These are phyloP conservation scores for Metschnikowia picachoensis DNA, from an alignment of 805 yeast species.

Conservation along the genomic window DNA sequence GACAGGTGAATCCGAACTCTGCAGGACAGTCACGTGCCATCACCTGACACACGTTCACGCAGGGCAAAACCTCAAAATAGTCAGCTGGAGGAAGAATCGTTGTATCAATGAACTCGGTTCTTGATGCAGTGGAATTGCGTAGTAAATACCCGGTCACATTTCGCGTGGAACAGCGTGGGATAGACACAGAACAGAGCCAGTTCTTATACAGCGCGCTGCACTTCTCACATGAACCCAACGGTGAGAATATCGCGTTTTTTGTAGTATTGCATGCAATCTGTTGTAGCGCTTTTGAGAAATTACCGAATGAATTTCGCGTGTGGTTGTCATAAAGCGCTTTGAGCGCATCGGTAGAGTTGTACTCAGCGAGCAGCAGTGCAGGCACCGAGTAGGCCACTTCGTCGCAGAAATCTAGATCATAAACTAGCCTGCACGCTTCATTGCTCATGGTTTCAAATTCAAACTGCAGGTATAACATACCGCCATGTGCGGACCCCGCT, in stretches of 20 bases:
- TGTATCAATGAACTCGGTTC: conserved; percentile 57
- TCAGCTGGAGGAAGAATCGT: conserved; percentile 48
- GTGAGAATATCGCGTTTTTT: conserved; percentile 65
- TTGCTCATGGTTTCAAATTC: conserved; percentile 52
- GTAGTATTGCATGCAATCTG: conserved; percentile 73
- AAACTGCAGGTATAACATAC: conserved; percentile 56
- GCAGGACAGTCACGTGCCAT: conserved; percentile 84
- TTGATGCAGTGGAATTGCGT: conserved; percentile 48
- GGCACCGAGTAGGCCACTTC: conserved; percentile 90
- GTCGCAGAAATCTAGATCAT: conserved; percentile 70
- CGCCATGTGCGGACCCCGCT: conserved; percentile 46
- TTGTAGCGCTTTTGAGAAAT: conserved; percentile 73
- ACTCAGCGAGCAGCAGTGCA: conserved; percentile 20
- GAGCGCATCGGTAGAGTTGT: conserved; percentile 16
- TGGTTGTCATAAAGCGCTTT: conserved; percentile 54
- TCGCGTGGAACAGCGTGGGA: conserved; percentile 76
- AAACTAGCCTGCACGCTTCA: conserved; percentile 68
- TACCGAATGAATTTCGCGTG: conserved; percentile 52
- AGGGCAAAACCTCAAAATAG: conserved; percentile 83
- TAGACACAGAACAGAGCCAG: conserved; percentile 87
- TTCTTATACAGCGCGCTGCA: conserved; percentile 69
- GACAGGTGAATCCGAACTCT: conserved; percentile 72
- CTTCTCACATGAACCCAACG: conserved; percentile 66
- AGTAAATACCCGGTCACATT: conserved; percentile 40
- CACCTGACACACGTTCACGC: conserved; percentile 73